phyloP scores from a whole-genome alignment of 176 grass and related monocot species.

The Pontederia crassipes region DNA sequence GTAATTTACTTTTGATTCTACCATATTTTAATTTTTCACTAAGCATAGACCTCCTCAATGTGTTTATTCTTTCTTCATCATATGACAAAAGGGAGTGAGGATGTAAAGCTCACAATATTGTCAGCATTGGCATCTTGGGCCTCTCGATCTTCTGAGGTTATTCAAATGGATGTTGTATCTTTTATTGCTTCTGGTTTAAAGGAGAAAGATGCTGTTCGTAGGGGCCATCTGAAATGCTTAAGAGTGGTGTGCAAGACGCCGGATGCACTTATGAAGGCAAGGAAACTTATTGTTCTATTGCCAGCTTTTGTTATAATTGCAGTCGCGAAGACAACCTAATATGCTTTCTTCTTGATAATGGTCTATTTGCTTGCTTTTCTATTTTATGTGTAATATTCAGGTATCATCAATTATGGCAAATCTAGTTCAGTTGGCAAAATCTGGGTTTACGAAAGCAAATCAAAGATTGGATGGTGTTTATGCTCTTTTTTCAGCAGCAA shows the following conservation, averaged over 20 bases:
- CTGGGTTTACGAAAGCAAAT: constrained; percentile 77
- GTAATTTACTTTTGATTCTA: no score
- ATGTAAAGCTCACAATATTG: constrained; percentile 82
- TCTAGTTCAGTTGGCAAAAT: constrained; percentile 77
- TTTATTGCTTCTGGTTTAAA: constrained; percentile 69
- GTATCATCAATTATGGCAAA: constrained; percentile 60
- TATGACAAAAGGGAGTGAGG: constrained; percentile 72
- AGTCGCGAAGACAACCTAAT: no score
- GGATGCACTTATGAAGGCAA: constrained; percentile 70
- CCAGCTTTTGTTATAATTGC: background rate
- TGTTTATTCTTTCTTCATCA: background rate
- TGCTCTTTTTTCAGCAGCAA: constrained; percentile 63
- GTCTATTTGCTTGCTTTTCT: background rate
- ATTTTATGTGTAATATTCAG: constrained; percentile 26
- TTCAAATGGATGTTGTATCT: constrained; percentile 62
- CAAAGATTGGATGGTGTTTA: constrained; percentile 94
- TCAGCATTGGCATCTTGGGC: constrained; percentile 65
- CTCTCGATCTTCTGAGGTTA: constrained; percentile 51
- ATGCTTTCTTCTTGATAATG: no score
- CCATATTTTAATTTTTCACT: no score
- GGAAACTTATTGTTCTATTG: constrained; percentile 15
- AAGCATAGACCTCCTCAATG: no score
- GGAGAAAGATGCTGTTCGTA: constrained; percentile 91
- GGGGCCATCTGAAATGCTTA: constrained; percentile 76
- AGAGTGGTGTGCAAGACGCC: constrained; percentile 64